Evolutionary conservation across 2,329 filamentous ascomycete species (phyloP).

Genomic region (Ceratocystis papillata): DNA sequence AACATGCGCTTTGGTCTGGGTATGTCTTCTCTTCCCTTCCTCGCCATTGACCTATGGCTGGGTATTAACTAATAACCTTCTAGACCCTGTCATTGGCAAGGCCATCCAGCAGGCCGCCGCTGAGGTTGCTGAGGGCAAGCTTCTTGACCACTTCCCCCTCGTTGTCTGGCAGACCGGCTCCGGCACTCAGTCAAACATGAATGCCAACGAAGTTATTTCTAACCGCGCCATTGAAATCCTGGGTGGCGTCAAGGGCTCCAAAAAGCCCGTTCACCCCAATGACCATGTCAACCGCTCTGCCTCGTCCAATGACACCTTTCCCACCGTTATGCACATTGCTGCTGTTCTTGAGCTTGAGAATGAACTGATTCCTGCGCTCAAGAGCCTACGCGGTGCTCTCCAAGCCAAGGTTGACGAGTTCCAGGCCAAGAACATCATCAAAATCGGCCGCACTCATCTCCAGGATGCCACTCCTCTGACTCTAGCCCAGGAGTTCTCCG

Average conservation of each 20-base stretch:
- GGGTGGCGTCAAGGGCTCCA: conserved; percentile 84
- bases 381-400: conserved; percentile 69
- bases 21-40: conserved; percentile 31
- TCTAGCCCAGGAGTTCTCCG: conserved; percentile 93
- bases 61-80: background rate
- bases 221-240: conserved; percentile 98
- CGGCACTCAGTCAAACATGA: conserved; percentile 99
- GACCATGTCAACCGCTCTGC: conserved; percentile 99
- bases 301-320: conserved; percentile 98
- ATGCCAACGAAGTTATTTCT: conserved; percentile 98
- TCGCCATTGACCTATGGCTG: background rate
- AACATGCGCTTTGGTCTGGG: conserved; percentile 91
- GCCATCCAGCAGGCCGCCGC: conserved; percentile 90
- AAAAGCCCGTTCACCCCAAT: conserved; percentile 98
- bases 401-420: conserved; percentile 85
- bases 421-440: conserved; percentile 79
- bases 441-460: conserved; percentile 95
- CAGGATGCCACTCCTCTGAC: conserved; percentile 95
- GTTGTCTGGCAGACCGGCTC: conserved; percentile 99
- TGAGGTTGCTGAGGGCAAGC: conserved; percentile 87
- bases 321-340: conserved; percentile 98
- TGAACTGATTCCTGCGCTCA: conserved; percentile 70
- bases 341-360: conserved; percentile 87
- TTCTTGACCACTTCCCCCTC: conserved; percentile 93
- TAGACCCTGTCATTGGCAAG: conserved; percentile 78